Percentiles rank a stretch among this genome's conserved stretches.
Evolutionary conservation across 495 filamentous ascomycete species (phyloP).

Genomic region (Penicillium silybi): DNA sequence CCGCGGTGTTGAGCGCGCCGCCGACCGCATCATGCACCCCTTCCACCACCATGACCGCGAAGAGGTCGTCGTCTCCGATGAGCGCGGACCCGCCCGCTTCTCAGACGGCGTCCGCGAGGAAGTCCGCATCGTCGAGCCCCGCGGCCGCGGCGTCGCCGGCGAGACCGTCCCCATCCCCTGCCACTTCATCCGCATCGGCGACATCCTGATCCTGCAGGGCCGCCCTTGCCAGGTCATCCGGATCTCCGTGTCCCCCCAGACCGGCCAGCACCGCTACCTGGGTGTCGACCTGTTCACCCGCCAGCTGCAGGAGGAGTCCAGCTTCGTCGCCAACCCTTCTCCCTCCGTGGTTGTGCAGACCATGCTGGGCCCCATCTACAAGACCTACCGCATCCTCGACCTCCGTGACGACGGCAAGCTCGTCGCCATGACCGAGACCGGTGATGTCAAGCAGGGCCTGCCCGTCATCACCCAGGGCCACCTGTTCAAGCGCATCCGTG

Average conservation of each 20-base stretch:
- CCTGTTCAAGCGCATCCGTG: conserved; percentile 75
- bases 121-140: conserved; percentile 53
- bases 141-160: conserved; percentile 45
- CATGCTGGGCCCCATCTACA: conserved; percentile 99
- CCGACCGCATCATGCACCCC: conserved; percentile 74
- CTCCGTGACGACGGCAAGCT: conserved; percentile 82
- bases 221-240: conserved; percentile 99
- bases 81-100: conserved; percentile 36
- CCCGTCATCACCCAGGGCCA: conserved; percentile 89
- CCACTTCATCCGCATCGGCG: conserved; percentile 98
- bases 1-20: conserved; percentile 77
- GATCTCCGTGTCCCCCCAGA: conserved; percentile 96
- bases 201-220: conserved; percentile 97
- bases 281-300: conserved; percentile 99
- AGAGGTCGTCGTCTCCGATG: conserved; percentile 50
- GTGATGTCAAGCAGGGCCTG: conserved; percentile 96
- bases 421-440: conserved; percentile 79
- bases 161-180: conserved; percentile 97
- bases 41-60: conserved; percentile 57
- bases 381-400: conserved; percentile 99
- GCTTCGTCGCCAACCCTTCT: conserved; percentile 93
- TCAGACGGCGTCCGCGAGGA: conserved; percentile 43
- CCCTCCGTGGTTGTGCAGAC: conserved; percentile 98
- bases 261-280: conserved; percentile 98
- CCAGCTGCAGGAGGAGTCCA: conserved; percentile 98